phyloP scores from a whole-genome alignment of 306 rosid species.

The Cucurbita maxima region DNA sequence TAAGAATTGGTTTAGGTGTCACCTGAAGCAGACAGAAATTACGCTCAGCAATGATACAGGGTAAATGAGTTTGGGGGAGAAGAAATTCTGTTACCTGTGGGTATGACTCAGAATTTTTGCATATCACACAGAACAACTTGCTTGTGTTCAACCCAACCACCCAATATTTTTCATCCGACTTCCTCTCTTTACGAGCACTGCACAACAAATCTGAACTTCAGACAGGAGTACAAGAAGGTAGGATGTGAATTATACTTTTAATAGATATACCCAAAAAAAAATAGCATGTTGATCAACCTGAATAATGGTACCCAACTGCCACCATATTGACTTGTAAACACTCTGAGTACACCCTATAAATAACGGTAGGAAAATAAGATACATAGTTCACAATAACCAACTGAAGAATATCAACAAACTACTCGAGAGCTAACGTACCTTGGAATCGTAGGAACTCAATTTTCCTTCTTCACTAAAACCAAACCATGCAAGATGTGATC shows the following conservation, averaged over 20 bases:
- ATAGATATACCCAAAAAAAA: neutral
- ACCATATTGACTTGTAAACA: slow-evolving; percentile 65
- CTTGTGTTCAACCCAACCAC: slow-evolving; percentile 67
- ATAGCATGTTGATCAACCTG: slow-evolving; percentile 35
- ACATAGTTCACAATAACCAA: slow-evolving; percentile 6
- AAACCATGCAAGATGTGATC: slow-evolving; percentile 70
- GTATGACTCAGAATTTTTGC: slow-evolving; percentile 52
- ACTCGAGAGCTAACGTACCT: slow-evolving; percentile 27
- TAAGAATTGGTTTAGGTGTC: slow-evolving; percentile 75
- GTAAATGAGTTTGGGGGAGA: slow-evolving; percentile 2
- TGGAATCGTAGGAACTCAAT: slow-evolving; percentile 77
- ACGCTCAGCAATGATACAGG: slow-evolving; percentile 6
- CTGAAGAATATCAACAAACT: neutral
- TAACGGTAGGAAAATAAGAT: slow-evolving; percentile 1
- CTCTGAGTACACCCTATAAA: slow-evolving; percentile 66
- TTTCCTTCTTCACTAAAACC: slow-evolving; percentile 88
- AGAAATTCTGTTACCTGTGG: slow-evolving; percentile 46
- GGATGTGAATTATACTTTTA: neutral
- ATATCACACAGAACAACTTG: slow-evolving; percentile 65
- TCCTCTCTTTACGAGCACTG: slow-evolving; percentile 65
- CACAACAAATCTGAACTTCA: slow-evolving; percentile 15
- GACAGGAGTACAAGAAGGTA: neutral
- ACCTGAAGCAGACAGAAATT: slow-evolving; percentile 36
- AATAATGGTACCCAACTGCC: slow-evolving; percentile 93
- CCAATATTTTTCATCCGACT: slow-evolving; percentile 75